Base-by-base conservation (phyloP, 1,284 basidiomycete genomes). In the Hymenochaete sp. region DNA sequence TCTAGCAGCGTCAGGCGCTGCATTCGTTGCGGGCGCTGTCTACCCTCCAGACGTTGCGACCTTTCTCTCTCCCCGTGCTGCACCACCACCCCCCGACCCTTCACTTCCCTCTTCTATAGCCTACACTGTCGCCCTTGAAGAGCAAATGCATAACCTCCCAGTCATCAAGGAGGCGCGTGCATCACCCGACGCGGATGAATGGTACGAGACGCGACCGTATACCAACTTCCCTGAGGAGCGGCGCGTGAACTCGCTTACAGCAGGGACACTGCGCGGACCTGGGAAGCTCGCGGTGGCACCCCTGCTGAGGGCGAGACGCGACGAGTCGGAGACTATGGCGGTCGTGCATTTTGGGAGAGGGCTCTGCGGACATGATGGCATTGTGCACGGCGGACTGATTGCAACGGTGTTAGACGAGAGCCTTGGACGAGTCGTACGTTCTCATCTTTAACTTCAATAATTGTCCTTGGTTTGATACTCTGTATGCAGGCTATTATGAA, bases 361-460 rank as follows among this genome's bases (percentile, higher is more conserved):
- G 4, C 57, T 98, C 41, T 97, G 93, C 58, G 90, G 89, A 2
- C 91, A 95, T 56, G 91, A 95, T 62, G 93, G 93, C 0, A 89
- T 98, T 52, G 67, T 97, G 1, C 95, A 98, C 59, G 95, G 95
- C 0, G 95, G 95, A 1, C 60, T 98, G 50, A 68, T 97, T 19
- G 90, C 92, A 22, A 97, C 92, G 0, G 65, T 98, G 3, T 66
- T 95, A 47, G 93, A 98, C 56, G 93, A 98, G 67, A 73, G 74
- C 2, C 62, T 97, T 32, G 93, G 80, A 0, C 67, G 93, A 49
- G 84, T 81, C 52, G 92, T 91, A 56, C 56, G 82, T 72, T 1
- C 19, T 32, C 42, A 43, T 25, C 41, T 39, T 19, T 33, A 4
- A 36, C 38, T 19, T 37, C 19, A 13, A 14, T 3, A 51, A 38